phyloP scores from a whole-genome alignment of 805 yeast genomes.

The Candida sanyiensis region DNA sequence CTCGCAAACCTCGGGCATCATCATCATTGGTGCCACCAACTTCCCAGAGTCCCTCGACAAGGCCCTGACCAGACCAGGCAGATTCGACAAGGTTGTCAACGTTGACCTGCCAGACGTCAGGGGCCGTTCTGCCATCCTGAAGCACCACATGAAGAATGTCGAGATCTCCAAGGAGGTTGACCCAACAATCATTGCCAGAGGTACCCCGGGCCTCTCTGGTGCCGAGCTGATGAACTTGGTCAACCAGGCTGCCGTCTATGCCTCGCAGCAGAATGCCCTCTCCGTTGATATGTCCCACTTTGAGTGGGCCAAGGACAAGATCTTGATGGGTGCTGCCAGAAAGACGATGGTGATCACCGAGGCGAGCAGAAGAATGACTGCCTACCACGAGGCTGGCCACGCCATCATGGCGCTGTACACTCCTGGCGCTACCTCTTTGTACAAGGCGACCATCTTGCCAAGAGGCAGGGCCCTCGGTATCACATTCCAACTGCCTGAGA shows the following conservation, averaged over 20 bases:
- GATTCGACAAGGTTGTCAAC: slow-evolving; percentile 92
- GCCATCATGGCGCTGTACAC: slow-evolving; percentile 97
- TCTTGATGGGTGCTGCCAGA: slow-evolving; percentile 96
- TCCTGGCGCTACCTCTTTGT: slow-evolving; percentile 88
- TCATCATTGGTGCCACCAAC: slow-evolving; percentile 96
- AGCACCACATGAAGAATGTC: slow-evolving; percentile 86
- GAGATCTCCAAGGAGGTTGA: slow-evolving; percentile 83
- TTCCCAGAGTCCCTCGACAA: slow-evolving; percentile 96
- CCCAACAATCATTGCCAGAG: slow-evolving; percentile 86
- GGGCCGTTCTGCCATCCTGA: slow-evolving; percentile 89
- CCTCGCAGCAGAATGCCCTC: slow-evolving; percentile 87
- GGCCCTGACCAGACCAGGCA: slow-evolving; percentile 96
- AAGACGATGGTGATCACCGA: slow-evolving; percentile 97
- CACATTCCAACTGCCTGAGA: slow-evolving; percentile 95
- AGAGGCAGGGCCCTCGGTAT: slow-evolving; percentile 96
- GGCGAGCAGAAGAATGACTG: slow-evolving; percentile 88
- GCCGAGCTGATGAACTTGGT: slow-evolving; percentile 95
- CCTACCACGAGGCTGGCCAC: slow-evolving; percentile 99
- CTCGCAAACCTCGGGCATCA: slow-evolving; percentile 86
- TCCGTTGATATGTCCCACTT: slow-evolving; percentile 87
- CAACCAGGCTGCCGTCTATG: slow-evolving; percentile 96
- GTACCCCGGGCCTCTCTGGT: slow-evolving; percentile 98
- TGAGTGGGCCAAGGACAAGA: slow-evolving; percentile 99
- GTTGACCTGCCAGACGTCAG: slow-evolving; percentile 97
- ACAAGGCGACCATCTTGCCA: slow-evolving; percentile 95